Base-by-base conservation (phyloP, 257 asterid genomes). In the Sherardia arvensis region DNA sequence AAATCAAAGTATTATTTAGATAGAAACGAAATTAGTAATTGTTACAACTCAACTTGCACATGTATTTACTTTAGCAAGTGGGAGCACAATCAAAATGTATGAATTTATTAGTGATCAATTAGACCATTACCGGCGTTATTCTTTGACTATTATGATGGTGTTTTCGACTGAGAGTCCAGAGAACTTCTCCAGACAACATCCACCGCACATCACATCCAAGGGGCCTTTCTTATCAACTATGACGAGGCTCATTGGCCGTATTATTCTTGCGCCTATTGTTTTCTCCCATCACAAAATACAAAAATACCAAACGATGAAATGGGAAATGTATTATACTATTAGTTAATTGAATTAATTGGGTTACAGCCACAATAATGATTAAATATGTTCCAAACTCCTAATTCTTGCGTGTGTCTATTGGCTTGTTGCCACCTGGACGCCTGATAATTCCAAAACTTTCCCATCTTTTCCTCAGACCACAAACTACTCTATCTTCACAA, bases 151-250 rank as follows among this genome's bases (percentile, higher is more conserved):
- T n/a, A 49, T 49, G 56, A 20, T n/a, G 11, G 8, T n/a, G 26
- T n/a, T 49, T 54, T 54, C 33, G 59, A 20, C 51, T 43, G 51
- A 43, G 51, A 43, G 51, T 14, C 20, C 21, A 15, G 51, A 43
- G 47, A 38, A 21, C 9, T 53, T 53, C 7, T 10, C 4, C 30
- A 22, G 29, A 38, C 47, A 38, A 7, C 51, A 43, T 43, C 51
- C 51, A 43, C 3, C 8, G 30, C 59, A 22, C 59, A 8, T 54
- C 59, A 23, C 59, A 54, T 54, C 59, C 6, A 25, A 11, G 59
- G 73, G 67, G 60, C 7, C 73, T 32, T 20, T 34, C 67, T 61
- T 61, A 69, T 69, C 73, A 25, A 21, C 33, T n/a, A 29, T 69
- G 56, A 61, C 73, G 66, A 34, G 73, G 73, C 40, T 23, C 38